These are phyloP conservation scores for Hyaloscypha finlandica DNA, from an alignment of 495 filamentous ascomycete species.

Conservation along the genomic window DNA sequence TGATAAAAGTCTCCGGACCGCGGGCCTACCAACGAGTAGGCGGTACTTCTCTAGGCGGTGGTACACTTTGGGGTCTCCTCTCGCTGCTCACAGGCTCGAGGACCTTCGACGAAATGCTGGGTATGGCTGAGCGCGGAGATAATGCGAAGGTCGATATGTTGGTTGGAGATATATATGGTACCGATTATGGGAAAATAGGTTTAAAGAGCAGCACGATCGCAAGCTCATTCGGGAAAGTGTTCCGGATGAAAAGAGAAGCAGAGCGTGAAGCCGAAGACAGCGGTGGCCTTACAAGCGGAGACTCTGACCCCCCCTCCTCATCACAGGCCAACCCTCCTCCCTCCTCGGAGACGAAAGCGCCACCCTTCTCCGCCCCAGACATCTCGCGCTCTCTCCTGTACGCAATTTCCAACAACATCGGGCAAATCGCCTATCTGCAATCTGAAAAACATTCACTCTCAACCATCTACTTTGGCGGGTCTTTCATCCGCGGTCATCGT, in stretches of 20 bases:
- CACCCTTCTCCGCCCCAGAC: slow-evolving; percentile 46
- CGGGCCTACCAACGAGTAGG: slow-evolving; percentile 85
- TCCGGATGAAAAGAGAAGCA: slow-evolving; percentile 75
- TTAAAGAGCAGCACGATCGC: slow-evolving; percentile 93
- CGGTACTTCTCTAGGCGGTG: slow-evolving; percentile 91
- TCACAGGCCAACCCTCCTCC: slow-evolving; percentile 1
- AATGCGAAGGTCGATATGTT: slow-evolving; percentile 95
- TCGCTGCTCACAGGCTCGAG: slow-evolving; percentile 86
- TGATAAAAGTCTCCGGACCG: slow-evolving; percentile 95
- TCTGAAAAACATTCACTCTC: slow-evolving; percentile 88
- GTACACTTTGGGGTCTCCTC: slow-evolving; percentile 93
- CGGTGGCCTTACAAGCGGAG: slow-evolving; percentile 58
- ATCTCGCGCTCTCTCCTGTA: slow-evolving; percentile 69
- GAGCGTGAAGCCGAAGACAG: slow-evolving; percentile 79
- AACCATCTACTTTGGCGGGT: slow-evolving; percentile 96
- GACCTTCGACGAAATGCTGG: slow-evolving; percentile 93
- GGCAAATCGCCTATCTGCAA: slow-evolving; percentile 94
- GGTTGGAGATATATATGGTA: slow-evolving; percentile 96
- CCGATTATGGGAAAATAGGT: slow-evolving; percentile 92
- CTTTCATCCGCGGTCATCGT: slow-evolving; percentile 92
- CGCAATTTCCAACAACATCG: slow-evolving; percentile 92
- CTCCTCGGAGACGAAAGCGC: background rate
- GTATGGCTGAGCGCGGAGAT: slow-evolving; percentile 90
- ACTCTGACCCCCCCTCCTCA: slow-evolving; percentile 32
- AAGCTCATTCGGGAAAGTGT: slow-evolving; percentile 94